These are phyloP conservation scores for Aspergillus sp. DNA, from an alignment of 2,329 filamentous ascomycete genomes.

Conservation along the genomic window DNA sequence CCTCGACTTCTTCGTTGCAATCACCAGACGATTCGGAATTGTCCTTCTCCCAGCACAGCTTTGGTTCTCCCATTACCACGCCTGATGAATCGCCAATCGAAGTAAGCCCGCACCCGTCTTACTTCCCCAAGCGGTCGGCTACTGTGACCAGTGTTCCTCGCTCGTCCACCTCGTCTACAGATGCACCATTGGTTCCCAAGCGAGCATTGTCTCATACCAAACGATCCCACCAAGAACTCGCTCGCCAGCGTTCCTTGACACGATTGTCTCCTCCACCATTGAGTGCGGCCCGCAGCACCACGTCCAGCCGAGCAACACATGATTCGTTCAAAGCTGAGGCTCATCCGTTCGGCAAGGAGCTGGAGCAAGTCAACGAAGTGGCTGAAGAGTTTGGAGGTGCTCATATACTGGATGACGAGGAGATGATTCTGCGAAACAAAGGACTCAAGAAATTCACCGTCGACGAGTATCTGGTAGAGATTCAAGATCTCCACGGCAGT, in stretches of 20 bases:
- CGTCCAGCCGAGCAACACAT: slow-evolving; percentile 25
- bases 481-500: slow-evolving; percentile 62
- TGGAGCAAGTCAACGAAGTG: slow-evolving; percentile 87
- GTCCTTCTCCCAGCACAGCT: slow-evolving; percentile 42
- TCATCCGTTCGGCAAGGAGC: slow-evolving; percentile 82
- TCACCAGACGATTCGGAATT: slow-evolving; percentile 69
- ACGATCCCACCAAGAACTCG: slow-evolving; percentile 72
- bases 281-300: slow-evolving; percentile 29
- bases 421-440: slow-evolving; percentile 62
- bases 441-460: slow-evolving; percentile 71
- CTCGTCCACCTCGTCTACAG: slow-evolving; percentile 42
- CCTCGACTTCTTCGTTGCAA: slow-evolving; percentile 51
- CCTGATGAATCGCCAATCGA: slow-evolving; percentile 46
- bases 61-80: slow-evolving; percentile 45
- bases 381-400: slow-evolving; percentile 78
- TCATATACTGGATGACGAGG: slow-evolving; percentile 65
- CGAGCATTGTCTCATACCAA: slow-evolving; percentile 86
- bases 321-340: slow-evolving; percentile 33
- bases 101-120: slow-evolving; percentile 53
- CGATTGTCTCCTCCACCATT: slow-evolving; percentile 42
- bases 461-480: slow-evolving; percentile 78
- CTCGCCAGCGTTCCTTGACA: slow-evolving; percentile 62
- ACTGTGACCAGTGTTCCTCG: slow-evolving; percentile 58
- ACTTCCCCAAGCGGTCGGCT: slow-evolving; percentile 65
- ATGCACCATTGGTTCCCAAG: slow-evolving; percentile 66